phyloP scores from a whole-genome alignment of 257 asterid species.

The Orobanche coerulescens region DNA sequence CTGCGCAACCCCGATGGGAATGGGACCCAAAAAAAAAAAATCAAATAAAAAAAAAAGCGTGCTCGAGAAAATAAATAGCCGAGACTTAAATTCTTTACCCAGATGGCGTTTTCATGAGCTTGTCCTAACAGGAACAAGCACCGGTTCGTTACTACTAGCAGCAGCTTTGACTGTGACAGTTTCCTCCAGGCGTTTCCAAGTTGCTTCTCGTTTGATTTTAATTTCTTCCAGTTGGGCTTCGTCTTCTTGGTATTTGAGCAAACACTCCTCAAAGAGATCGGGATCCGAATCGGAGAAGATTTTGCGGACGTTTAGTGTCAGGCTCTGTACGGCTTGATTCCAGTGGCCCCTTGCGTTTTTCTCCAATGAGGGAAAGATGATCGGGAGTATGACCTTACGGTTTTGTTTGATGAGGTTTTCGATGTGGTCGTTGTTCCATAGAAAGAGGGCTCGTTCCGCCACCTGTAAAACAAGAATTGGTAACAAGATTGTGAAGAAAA shows the following conservation, averaged over 20 bases:
- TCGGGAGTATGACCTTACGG: slow-evolving; percentile 65
- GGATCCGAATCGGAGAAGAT: slow-evolving; percentile 66
- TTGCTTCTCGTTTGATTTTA: slow-evolving; percentile 51
- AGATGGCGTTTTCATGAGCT: slow-evolving; percentile 23
- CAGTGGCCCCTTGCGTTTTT: slow-evolving; percentile 71
- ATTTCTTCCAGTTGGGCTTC: slow-evolving; percentile 47
- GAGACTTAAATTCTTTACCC: slow-evolving; percentile 15
- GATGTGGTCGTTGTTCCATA: slow-evolving; percentile 88
- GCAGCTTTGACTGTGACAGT: slow-evolving; percentile 52
- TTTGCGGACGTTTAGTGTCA: slow-evolving; percentile 83
- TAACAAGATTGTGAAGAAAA: slow-evolving; percentile 19
- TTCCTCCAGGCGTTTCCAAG: slow-evolving; percentile 72
- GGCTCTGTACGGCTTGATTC: slow-evolving; percentile 84
- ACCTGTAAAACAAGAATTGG: slow-evolving; percentile 45
- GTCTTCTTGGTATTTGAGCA: slow-evolving; percentile 67
- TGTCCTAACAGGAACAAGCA: slow-evolving; percentile 40
- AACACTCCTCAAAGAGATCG: slow-evolving; percentile 67
- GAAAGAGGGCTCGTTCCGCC: slow-evolving; percentile 84
- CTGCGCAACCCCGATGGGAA: no score
- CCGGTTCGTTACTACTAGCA: slow-evolving; percentile 47
- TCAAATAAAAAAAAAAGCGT: background rate
- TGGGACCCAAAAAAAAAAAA: background rate
- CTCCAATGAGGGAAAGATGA: slow-evolving; percentile 70
- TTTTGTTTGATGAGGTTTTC: slow-evolving; percentile 84
- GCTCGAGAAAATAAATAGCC: slow-evolving; percentile 3